Conservation (phyloP, 768 basidiomycete species). For the Panaeolus papilionaceus region DNA sequence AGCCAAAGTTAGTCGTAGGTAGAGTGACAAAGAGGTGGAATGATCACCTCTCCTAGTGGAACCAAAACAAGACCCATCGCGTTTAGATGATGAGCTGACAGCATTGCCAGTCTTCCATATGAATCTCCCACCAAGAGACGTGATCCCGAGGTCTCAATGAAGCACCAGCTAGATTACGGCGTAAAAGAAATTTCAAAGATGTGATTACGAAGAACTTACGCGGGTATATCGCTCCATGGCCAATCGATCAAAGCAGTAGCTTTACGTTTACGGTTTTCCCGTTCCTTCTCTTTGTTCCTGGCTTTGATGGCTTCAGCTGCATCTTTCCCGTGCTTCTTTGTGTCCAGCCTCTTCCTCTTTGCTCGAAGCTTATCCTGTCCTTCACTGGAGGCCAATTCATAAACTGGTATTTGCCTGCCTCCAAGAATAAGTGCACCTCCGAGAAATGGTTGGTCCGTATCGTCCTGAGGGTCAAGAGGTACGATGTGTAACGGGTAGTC, state of each 20-base stretch:
- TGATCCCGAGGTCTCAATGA: constrained; percentile 49
- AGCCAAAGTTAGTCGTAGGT: constrained; percentile 17
- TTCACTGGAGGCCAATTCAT: constrained; percentile 56
- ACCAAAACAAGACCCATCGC: constrained; percentile 55
- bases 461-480: constrained; percentile 41
- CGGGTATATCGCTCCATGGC: constrained; percentile 78
- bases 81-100: constrained; percentile 56
- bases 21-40: constrained; percentile 9
- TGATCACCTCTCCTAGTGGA: constrained; percentile 74
- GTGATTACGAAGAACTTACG: constrained; percentile 50
- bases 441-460: constrained; percentile 39
- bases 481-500: constrained; percentile 49
- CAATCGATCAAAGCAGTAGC: constrained; percentile 64
- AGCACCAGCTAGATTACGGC: constrained; percentile 50
- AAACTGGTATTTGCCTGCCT: constrained; percentile 67
- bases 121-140: constrained; percentile 71
- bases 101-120: constrained; percentile 72
- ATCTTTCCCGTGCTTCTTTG: constrained; percentile 54
- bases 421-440: constrained; percentile 80
- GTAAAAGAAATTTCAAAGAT: constrained; percentile 13
- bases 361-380: constrained; percentile 58
- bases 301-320: constrained; percentile 49
- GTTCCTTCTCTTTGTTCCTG: constrained; percentile 61
- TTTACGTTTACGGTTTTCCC: constrained; percentile 60
- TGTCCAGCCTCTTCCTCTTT: constrained; percentile 59